Base-by-base conservation (phyloP, 805 yeast species). In the Phaffomyces opuntiae region DNA sequence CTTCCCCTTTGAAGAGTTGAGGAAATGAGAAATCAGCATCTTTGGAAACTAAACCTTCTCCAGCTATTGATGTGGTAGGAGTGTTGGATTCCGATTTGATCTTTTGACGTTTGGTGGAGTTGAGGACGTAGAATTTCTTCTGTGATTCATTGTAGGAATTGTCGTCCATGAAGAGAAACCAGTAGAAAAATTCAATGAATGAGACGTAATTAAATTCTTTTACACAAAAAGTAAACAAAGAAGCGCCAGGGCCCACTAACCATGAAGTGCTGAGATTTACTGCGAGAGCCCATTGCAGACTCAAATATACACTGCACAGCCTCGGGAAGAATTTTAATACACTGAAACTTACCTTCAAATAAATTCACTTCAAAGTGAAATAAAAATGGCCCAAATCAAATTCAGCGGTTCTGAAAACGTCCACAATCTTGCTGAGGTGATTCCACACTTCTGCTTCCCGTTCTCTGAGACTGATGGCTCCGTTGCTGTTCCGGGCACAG, bases 111-210 rank as follows among this genome's bases (percentile, higher is more conserved):
- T 49, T 55, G n/a, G 49, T 19, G 24, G 49, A 40, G 17, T 46
- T 40, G 5, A 58, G 33, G 19, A 47, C 47, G 37, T 56, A 58
- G 11, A 53, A 51, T 3, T 60, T 56, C 60, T 48, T 48, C 36
- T 48, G 51, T 7, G 51, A 46, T 38, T 46, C 49, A 16, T 44
- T 42, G 31, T 29, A 27, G 4, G 40, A 38, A 12, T 9, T 38
- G 7, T 39, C 34, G 25, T 29, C 33, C 41, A 31, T 39, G 5
- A 33, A 4, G 31, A 9, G 24, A 21, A 21, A 6, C 24, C 2
- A 21, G 24, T 17, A 17, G 19, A 17, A 17, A 17, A 17, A 17
- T 17, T 17, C 3, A 17, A 17, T 3, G 19, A 17, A 17, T 17
- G 19, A 17, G 19, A 17, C 19, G 19, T 17, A 17, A 17, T 17